A percentile compares a stretch with the other conserved stretches of the same genome.
Evolutionary conservation across 1,284 basidiomycete species (phyloP).

Genomic region (Uromyces viciae-fabae): DNA sequence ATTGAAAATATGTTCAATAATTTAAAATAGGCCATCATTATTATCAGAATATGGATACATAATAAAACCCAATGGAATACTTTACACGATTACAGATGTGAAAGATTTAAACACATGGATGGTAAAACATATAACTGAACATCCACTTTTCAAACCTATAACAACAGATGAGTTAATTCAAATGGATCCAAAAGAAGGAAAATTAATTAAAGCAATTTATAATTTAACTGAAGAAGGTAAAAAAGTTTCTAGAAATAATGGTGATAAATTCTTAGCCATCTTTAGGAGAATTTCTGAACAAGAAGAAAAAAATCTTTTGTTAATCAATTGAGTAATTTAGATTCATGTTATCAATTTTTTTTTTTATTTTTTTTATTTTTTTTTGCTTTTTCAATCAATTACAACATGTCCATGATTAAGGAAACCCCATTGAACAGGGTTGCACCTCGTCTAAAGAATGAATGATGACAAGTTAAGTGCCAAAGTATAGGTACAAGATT

Average conservation of each 20-base stretch:
- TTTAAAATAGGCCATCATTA: slow-evolving; percentile 64
- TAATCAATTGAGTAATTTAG: too few relatives aligned
- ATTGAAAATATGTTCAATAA: neutral
- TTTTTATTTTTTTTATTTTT: too few relatives aligned
- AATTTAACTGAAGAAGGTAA: slow-evolving; percentile 90
- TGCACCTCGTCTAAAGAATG: too few relatives aligned
- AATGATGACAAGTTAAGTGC: too few relatives aligned
- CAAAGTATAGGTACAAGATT: too few relatives aligned
- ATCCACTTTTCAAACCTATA: slow-evolving; percentile 80
- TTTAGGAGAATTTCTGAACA: slow-evolving; percentile 59
- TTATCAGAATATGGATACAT: slow-evolving; percentile 89
- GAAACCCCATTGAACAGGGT: too few relatives aligned
- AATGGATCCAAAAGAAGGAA: slow-evolving; percentile 59
- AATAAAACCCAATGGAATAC: slow-evolving; percentile 80
- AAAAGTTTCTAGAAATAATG: slow-evolving; percentile 88
- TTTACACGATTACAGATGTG: slow-evolving; percentile 98
- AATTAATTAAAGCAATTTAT: slow-evolving; percentile 74
- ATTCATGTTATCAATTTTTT: too few relatives aligned
- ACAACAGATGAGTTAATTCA: slow-evolving; percentile 68
- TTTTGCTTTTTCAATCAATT: too few relatives aligned
- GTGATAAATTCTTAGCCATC: slow-evolving; percentile 82
- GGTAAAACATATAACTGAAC: slow-evolving; percentile 75
- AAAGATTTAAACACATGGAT: slow-evolving; percentile 93
- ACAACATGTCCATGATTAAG: too few relatives aligned
- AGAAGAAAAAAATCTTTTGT: slow-evolving; percentile 25